Evolutionary conservation across 1,284 basidiomycete species (phyloP).

Genomic region (Anthracocystis walkeri): DNA sequence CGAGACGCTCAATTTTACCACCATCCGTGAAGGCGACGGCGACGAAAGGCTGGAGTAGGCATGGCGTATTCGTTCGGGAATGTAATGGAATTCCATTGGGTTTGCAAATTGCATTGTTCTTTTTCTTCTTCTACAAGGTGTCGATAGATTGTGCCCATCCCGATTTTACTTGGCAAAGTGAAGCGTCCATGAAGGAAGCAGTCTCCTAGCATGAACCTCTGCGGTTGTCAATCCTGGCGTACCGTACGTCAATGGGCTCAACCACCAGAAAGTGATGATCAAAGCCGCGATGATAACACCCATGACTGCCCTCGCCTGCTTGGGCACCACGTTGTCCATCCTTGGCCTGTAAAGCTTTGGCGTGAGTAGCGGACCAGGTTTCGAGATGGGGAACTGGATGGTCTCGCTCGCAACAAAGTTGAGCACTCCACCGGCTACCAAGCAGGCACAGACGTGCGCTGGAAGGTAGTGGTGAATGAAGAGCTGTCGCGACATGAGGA

Average conservation of each 20-base stretch:
- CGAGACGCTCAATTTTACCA: slow-evolving; percentile 72
- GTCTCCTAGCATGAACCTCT: slow-evolving; percentile 41
- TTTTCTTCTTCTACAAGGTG: not conserved
- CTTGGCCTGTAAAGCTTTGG: slow-evolving; percentile 21
- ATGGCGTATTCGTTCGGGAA: not conserved
- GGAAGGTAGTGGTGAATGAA: slow-evolving; percentile 96
- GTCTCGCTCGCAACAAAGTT: slow-evolving; percentile 80
- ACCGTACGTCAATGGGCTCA: slow-evolving; percentile 65
- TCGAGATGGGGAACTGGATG: slow-evolving; percentile 91
- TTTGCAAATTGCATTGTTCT: slow-evolving; percentile 15
- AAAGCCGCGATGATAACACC: slow-evolving; percentile 26
- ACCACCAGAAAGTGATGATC: slow-evolving; percentile 54
- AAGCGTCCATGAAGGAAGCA: slow-evolving; percentile 61
- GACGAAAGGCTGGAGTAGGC: slow-evolving; percentile 53
- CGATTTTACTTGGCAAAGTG: slow-evolving; percentile 55
- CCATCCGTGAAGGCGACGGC: slow-evolving; percentile 60
- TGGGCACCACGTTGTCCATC: slow-evolving; percentile 44
- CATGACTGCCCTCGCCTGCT: slow-evolving; percentile 22
- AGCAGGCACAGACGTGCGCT: slow-evolving; percentile 80
- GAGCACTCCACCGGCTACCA: slow-evolving; percentile 89
- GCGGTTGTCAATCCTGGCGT: slow-evolving; percentile 46
- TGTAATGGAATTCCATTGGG: not conserved
- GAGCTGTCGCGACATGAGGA: slow-evolving; percentile 94
- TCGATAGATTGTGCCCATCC: not conserved
- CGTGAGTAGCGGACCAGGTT: slow-evolving; percentile 72